Evolutionary conservation across 1,139 yeast genomes (phyloP).

Genomic region (Nakaseomyces bracarensis): DNA sequence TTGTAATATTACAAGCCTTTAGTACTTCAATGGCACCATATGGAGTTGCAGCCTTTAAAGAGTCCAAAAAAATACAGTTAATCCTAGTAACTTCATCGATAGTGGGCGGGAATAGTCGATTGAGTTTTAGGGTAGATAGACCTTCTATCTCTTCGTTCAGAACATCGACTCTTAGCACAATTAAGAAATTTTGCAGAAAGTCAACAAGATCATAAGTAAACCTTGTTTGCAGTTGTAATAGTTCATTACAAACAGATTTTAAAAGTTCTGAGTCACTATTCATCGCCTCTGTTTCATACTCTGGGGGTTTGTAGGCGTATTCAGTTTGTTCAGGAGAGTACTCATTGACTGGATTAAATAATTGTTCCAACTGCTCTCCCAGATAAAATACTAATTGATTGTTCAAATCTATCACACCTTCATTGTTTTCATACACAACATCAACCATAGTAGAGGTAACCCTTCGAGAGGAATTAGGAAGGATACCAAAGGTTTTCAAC

Average conservation of each 20-base stretch:
- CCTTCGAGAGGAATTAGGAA: constrained; percentile 55
- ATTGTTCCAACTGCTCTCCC: constrained; percentile 79
- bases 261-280: constrained; percentile 31
- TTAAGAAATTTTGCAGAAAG: constrained; percentile 66
- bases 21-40: constrained; percentile 68
- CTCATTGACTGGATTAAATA: constrained; percentile 83
- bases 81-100: constrained; percentile 87
- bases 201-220: constrained; percentile 64
- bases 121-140: constrained; percentile 52
- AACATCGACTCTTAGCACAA: constrained; percentile 68
- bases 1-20: constrained; percentile 67
- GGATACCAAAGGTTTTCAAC: constrained; percentile 52
- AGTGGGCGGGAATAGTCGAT: constrained; percentile 84
- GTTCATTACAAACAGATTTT: constrained; percentile 53
- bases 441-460: constrained; percentile 57
- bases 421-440: constrained; percentile 57
- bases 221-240: constrained; percentile 62
- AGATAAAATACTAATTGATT: constrained; percentile 64
- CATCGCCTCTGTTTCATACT: constrained; percentile 13
- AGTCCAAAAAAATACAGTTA: constrained; percentile 73
- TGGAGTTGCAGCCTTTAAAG: constrained; percentile 56
- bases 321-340: constrained; percentile 87
- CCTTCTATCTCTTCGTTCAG: constrained; percentile 46
- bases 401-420: constrained; percentile 50
- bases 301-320: constrained; percentile 45